Percentiles rank a stretch among this genome's conserved stretches.
These are phyloP conservation scores for Neofusicoccum cordaticola DNA, from an alignment of 2,329 filamentous ascomycete species.

Conservation along the genomic window DNA sequence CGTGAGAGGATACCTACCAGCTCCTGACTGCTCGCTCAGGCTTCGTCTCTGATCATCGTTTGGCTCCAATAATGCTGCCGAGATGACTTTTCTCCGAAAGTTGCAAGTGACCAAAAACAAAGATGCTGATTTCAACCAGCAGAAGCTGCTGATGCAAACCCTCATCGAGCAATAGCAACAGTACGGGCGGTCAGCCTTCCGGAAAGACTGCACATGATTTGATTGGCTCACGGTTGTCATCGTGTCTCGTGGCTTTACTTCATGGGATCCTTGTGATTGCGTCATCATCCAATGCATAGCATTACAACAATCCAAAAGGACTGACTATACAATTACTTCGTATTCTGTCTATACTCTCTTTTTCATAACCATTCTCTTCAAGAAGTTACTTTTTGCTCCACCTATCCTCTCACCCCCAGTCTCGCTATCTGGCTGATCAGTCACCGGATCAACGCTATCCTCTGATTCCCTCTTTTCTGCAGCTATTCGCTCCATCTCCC, in stretches of 20 bases:
- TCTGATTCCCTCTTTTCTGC: constrained; percentile 28
- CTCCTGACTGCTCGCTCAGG: too few species aligned
- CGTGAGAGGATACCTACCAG: too few species aligned
- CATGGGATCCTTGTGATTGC: too few species aligned
- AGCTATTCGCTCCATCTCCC: constrained; percentile 46
- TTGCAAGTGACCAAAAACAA: not conserved
- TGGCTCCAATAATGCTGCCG: too few species aligned
- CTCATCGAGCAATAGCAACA: too few species aligned
- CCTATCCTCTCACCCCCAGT: not conserved
- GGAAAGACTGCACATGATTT: too few species aligned
- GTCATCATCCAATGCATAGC: not conserved
- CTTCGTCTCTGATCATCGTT: too few species aligned
- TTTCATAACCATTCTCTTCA: constrained; percentile 9
- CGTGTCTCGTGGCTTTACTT: too few species aligned
- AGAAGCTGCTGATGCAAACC: too few species aligned
- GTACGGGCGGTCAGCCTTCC: too few species aligned
- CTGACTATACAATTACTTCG: not conserved
- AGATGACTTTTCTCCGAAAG: not conserved
- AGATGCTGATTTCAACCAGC: not conserved
- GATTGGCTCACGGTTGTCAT: too few species aligned
- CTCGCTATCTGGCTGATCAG: not conserved
- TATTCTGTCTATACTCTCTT: not conserved
- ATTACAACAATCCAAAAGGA: not conserved
- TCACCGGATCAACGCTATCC: constrained; percentile 25
- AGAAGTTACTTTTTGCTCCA: not conserved